Conservation (phyloP, 129 eudicot species). For the Flaveria brownii region DNA sequence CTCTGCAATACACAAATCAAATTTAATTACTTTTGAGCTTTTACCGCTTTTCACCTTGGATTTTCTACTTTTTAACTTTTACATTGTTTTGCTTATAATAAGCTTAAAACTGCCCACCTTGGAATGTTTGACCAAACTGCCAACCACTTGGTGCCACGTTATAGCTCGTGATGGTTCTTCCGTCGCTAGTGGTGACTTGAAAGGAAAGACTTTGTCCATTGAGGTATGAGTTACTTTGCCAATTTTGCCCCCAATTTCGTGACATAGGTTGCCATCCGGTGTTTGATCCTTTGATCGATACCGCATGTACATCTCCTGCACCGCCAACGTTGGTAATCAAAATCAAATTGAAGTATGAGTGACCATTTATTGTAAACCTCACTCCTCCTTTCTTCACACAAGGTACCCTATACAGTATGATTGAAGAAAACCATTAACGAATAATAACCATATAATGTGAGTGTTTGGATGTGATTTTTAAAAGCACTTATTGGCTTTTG, state of each 20-base stretch:
- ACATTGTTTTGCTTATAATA: not conserved
- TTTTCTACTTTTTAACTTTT: not conserved
- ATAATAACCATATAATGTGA: not conserved
- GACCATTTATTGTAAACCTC: constrained; percentile 84
- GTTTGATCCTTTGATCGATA: constrained; percentile 66
- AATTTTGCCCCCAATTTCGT: constrained; percentile 48
- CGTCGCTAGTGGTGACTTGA: constrained; percentile 42
- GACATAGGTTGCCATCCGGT: constrained; percentile 80
- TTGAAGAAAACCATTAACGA: not conserved
- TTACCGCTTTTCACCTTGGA: constrained; percentile 11
- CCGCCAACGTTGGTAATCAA: constrained; percentile 77
- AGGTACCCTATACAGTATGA: constrained; percentile 49
- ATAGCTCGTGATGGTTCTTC: constrained; percentile 33
- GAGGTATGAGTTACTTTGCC: constrained; percentile 46
- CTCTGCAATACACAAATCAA: constrained; percentile 34
- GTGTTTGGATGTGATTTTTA: too few species aligned
- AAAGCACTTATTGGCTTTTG: too few species aligned
- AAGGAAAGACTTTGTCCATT: constrained; percentile 42
- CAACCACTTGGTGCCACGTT: constrained; percentile 37
- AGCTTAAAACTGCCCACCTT: constrained; percentile 35
- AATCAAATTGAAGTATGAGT: constrained; percentile 81
- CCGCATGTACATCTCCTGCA: constrained; percentile 70
- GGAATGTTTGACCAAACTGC: constrained; percentile 42
- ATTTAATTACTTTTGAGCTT: not conserved
- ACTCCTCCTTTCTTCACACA: constrained; percentile 77